A percentile compares a stretch with the other conserved stretches of the same genome.
phyloP scores from a whole-genome alignment of 306 rosid genomes.

The Macrotyloma uniflorum region DNA sequence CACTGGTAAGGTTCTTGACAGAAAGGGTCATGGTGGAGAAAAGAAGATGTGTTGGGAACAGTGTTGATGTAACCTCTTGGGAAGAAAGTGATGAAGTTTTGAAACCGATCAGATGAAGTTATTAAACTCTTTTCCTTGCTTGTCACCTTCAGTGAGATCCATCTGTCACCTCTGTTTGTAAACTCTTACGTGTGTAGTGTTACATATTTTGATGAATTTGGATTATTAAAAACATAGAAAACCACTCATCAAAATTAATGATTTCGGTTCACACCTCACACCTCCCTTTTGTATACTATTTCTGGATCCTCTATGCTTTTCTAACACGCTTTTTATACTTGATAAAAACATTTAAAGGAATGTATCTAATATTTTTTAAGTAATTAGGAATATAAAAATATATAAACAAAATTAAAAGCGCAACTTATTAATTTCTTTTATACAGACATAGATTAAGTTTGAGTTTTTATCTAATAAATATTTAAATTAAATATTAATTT shows the following conservation, averaged over 20 bases:
- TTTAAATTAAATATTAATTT: no score
- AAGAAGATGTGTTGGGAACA: neutral
- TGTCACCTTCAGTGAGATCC: neutral
- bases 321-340: neutral
- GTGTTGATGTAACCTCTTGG: neutral
- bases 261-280: neutral
- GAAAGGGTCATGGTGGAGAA: conserved; percentile 1
- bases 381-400: no score
- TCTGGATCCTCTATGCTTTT: neutral
- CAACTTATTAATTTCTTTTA: no score
- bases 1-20: neutral
- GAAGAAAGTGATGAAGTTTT: neutral
- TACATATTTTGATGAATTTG: neutral
- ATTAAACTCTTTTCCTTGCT: neutral
- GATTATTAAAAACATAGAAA: neutral
- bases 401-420: no score
- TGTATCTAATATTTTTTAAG: no score
- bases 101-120: neutral
- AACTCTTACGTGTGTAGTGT: no score
- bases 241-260: neutral
- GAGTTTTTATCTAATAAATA: no score
- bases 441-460: no score
- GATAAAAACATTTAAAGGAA: no score
- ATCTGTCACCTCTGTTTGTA: neutral
- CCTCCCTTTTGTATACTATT: neutral